These are phyloP conservation scores for Haplosporangium sp. DNA, from an alignment of 371 early-diverging fungal species.

Conservation along the genomic window DNA sequence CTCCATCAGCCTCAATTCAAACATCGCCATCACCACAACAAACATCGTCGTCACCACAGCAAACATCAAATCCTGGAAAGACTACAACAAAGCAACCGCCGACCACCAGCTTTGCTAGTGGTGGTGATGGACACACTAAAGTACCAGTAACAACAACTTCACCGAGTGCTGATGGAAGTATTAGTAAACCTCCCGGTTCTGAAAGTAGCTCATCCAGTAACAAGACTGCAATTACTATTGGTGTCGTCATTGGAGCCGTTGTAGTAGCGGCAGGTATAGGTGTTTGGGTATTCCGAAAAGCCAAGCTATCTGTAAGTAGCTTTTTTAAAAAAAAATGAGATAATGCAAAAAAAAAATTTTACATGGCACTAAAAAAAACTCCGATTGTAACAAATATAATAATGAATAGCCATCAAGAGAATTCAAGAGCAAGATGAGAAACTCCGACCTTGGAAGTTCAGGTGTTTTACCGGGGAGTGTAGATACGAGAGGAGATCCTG, in stretches of 20 bases:
- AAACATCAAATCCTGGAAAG: slow-evolving; percentile 1
- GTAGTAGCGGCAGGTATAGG: slow-evolving; percentile 41
- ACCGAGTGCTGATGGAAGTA: neutral
- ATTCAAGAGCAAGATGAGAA: slow-evolving; percentile 48
- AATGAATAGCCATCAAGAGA: slow-evolving; percentile 39
- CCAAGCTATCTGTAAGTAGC: slow-evolving; percentile 53
- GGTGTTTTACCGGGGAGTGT: slow-evolving; percentile 4
- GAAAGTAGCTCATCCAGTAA: slow-evolving; percentile 20
- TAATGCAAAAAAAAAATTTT: neutral
- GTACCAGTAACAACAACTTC: slow-evolving; percentile 1
- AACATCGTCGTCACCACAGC: neutral
- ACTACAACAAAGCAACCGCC: neutral
- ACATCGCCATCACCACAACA: neutral
- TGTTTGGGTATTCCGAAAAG: slow-evolving; percentile 56
- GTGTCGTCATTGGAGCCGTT: slow-evolving; percentile 48
- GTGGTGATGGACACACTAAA: neutral
- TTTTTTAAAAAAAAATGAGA: neutral
- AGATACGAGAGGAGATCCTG: slow-evolving; percentile 12
- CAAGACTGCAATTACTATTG: slow-evolving; percentile 40
- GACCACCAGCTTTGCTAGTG: neutral
- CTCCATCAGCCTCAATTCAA: slow-evolving; percentile 6
- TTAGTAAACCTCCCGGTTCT: slow-evolving; percentile 4
- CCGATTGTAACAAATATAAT: neutral
- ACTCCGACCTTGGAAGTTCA: slow-evolving; percentile 4
- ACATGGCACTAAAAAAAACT: neutral